Conservation (phyloP, 208 protist genomes). For the Trypanosoma boissoni region DNA sequence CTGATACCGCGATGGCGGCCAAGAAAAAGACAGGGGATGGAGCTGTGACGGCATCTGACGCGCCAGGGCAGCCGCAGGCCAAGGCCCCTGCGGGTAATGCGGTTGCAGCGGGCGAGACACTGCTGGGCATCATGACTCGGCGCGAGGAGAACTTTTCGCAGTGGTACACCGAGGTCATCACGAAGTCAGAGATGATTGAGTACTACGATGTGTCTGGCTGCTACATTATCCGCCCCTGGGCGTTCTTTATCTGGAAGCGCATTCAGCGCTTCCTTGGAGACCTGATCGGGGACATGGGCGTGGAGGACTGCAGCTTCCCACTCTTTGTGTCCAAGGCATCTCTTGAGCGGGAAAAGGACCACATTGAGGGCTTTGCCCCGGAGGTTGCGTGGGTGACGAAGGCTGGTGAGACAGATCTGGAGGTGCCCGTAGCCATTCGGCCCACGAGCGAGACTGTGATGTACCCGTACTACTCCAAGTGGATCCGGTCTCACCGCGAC, state of each 20-base stretch:
- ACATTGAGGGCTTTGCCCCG: slow-evolving; percentile 98
- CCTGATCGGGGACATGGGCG: slow-evolving; percentile 92
- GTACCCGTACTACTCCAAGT: slow-evolving; percentile 97
- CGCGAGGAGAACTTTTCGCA: slow-evolving; percentile 93
- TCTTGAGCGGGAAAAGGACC: slow-evolving; percentile 96
- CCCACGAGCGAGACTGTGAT: slow-evolving; percentile 99
- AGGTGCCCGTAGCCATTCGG: slow-evolving; percentile 97
- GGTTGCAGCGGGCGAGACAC: slow-evolving; percentile 45
- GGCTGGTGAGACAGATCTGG: slow-evolving; percentile 82
- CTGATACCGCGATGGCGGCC: slow-evolving; percentile 8
- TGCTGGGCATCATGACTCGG: slow-evolving; percentile 85
- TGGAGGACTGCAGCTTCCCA: slow-evolving; percentile 98
- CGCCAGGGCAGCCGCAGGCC: too few relatives aligned
- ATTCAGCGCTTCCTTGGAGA: slow-evolving; percentile 85
- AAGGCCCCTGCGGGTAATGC: not conserved
- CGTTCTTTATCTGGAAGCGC: slow-evolving; percentile 96
- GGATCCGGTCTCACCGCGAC: slow-evolving; percentile 98
- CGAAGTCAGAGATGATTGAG: slow-evolving; percentile 98
- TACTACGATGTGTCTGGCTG: slow-evolving; percentile 99
- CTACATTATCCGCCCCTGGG: slow-evolving; percentile 98
- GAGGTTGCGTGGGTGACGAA: slow-evolving; percentile 95
- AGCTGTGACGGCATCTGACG: too few relatives aligned
- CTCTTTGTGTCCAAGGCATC: slow-evolving; percentile 96
- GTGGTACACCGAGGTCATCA: slow-evolving; percentile 98
- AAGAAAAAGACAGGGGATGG: slow-evolving; percentile 18